A percentile compares a stretch with the other conserved stretches of the same genome.
These are phyloP conservation scores for Udeniomyces megalosporus DNA, from an alignment of 768 basidiomycete genomes.

Conservation along the genomic window DNA sequence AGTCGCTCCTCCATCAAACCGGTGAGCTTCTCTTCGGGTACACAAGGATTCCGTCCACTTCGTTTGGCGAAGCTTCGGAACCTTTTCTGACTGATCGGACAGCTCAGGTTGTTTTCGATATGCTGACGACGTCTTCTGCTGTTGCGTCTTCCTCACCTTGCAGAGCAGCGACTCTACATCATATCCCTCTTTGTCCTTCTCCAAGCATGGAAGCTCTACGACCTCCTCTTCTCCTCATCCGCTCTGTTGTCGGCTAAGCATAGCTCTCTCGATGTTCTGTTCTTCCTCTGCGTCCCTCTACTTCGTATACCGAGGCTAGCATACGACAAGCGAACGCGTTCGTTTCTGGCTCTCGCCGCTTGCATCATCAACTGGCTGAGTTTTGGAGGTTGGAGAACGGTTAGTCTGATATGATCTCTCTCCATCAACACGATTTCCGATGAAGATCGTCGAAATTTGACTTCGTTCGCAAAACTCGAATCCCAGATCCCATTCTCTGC, in stretches of 20 bases:
- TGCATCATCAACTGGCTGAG: conserved; percentile 23
- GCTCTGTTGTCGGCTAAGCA: conserved; percentile 24
- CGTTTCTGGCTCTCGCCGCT: conserved; percentile 17
- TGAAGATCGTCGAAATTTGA: conserved; percentile 5
- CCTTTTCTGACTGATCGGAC: neutral
- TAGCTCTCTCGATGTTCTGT: conserved; percentile 33
- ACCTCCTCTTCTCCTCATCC: conserved; percentile 2
- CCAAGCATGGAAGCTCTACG: conserved; percentile 40
- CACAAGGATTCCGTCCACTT: too few species aligned
- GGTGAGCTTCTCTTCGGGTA: neutral
- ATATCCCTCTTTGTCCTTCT: conserved; percentile 57
- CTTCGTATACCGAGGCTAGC: conserved; percentile 31
- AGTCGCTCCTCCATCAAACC: neutral
- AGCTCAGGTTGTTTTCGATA: too few species aligned
- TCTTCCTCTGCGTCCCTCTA: conserved; percentile 24
- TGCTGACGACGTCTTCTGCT: too few species aligned
- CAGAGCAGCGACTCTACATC: conserved; percentile 63
- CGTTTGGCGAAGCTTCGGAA: too few species aligned
- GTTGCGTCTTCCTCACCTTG: conserved; percentile 44
- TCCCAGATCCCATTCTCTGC: conserved; percentile 9
- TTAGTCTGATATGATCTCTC: too few species aligned
- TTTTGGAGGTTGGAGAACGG: conserved; percentile 20
- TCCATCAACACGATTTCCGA: too few species aligned
- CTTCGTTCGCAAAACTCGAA: conserved; percentile 3
- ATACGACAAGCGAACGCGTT: conserved; percentile 18